Evolutionary conservation across 768 basidiomycete species (phyloP), one percentile per base, ranked within the genome.

Genomic region (Trametes gibbosa): DNA sequence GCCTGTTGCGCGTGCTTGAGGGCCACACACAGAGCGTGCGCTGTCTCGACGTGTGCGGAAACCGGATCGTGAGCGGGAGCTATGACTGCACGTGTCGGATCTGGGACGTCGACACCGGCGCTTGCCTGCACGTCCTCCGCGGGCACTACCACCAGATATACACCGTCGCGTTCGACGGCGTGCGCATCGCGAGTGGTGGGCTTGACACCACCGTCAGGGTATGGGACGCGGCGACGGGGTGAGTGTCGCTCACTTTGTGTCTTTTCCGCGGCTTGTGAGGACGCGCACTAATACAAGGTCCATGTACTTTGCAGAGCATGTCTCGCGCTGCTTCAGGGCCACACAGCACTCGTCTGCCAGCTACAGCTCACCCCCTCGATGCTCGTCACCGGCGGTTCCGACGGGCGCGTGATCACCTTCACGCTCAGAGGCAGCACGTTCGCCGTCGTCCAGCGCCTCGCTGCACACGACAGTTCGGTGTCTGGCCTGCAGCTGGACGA

Each of bases 91-190:
- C 87, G 17, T 90, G 88, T 66, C 81, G 95, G 62, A 90, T 97
- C 21, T 98, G 95, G 95, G 80, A 96, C 67, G 76, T 94, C 6
- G 92, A 96, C 64, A 94, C 89, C 0, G 95, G 95, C 2, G 81
- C 87, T 68, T 98, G 95, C 70, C 61, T 96, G 34, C 88, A 89
- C 56, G 82, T 92, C 35, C 82, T 96, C 27, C 66, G 77, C 10
- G 95, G 95, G 0, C 95, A 98, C 70, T 83, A 84, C 53, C 88
- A 90, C 66, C 90, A 94, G 74, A 89, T 97, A 10, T 98, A 98
- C 68, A 84, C 87, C 0, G 90, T 97, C 40, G 92, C 92, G 10
- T 95, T 94, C 63, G 92, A 96, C 66, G 95, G 95, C 0, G 74
- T 84, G 17, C 77, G 84, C 13, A 81, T 95, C 50, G 91, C 87